Conservation (phyloP, 306 rosid genomes). For the Mimosa pudica region DNA sequence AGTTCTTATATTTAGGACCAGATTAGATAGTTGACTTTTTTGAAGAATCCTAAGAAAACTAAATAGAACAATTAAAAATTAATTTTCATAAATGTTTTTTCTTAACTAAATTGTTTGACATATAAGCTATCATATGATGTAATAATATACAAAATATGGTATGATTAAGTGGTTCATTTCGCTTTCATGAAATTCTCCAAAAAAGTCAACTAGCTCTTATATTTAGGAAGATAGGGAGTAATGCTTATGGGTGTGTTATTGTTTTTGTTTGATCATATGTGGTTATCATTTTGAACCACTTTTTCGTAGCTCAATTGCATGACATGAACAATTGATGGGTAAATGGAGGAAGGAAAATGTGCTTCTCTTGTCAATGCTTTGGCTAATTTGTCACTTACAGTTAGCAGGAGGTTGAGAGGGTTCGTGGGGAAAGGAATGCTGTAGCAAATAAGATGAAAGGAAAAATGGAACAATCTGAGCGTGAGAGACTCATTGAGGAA, state of each 20-base stretch:
- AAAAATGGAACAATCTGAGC: slow-evolving; percentile 76
- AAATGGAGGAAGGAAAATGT: background rate
- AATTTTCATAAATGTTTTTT: too few relatives aligned
- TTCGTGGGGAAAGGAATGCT: slow-evolving; percentile 84
- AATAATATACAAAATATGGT: too few relatives aligned
- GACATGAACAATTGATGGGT: background rate
- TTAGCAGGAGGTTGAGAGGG: slow-evolving; percentile 96
- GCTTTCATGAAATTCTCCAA: too few relatives aligned
- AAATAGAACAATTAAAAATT: too few relatives aligned
- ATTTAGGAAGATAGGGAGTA: too few relatives aligned
- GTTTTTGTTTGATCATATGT: background rate
- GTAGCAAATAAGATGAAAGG: slow-evolving; percentile 98
- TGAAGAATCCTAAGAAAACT: too few relatives aligned
- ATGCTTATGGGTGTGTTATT: background rate
- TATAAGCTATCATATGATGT: too few relatives aligned
- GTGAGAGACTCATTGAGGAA: slow-evolving; percentile 82
- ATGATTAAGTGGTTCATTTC: too few relatives aligned
- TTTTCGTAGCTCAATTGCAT: slow-evolving; percentile 16
- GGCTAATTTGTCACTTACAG: slow-evolving; percentile 81
- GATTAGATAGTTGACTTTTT: too few relatives aligned
- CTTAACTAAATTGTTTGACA: too few relatives aligned
- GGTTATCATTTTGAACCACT: background rate
- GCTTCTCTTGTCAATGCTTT: slow-evolving; percentile 51
- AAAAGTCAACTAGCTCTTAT: too few relatives aligned
- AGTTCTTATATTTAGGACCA: too few relatives aligned